Percentiles rank a stretch among this genome's conserved stretches.
These are phyloP conservation scores for Zymoseptoria ardabiliae DNA, from an alignment of 2,329 filamentous ascomycete species.

Conservation along the genomic window DNA sequence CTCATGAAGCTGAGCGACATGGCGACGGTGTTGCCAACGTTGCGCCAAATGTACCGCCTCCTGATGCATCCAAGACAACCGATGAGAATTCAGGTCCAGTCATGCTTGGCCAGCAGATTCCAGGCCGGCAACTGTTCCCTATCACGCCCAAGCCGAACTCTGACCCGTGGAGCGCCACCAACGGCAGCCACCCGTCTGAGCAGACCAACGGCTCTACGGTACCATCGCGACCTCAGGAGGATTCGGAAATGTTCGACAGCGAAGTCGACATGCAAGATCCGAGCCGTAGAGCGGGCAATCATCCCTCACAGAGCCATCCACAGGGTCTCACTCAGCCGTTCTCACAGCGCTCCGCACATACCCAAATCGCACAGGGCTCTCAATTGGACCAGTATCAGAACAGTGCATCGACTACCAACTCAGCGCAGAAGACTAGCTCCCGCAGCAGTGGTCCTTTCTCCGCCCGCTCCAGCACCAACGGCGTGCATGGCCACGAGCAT, in stretches of 20 bases:
- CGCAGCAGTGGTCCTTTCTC: constrained; percentile 49
- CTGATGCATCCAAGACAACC: constrained; percentile 35
- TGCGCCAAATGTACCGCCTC: constrained; percentile 33
- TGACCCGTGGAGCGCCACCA: constrained; percentile 47
- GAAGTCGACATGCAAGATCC: constrained; percentile 25
- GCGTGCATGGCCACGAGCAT: constrained; percentile 41
- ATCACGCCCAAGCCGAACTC: constrained; percentile 49
- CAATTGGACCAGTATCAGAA: constrained; percentile 62
- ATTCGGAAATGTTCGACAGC: constrained; percentile 39
- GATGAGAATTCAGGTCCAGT: constrained; percentile 41
- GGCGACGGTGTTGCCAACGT: constrained; percentile 45
- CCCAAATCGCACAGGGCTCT: constrained; percentile 51
- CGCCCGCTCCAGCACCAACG: constrained; percentile 68
- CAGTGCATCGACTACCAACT: constrained; percentile 81
- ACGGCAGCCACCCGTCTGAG: constrained; percentile 27
- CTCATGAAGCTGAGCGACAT: constrained; percentile 55
- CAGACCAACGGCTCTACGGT: constrained; percentile 37
- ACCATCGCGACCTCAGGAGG: constrained; percentile 33
- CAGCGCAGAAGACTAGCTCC: constrained; percentile 68
- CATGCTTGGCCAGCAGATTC: constrained; percentile 56
- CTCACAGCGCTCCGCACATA: constrained; percentile 58
- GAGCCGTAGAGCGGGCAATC: constrained; percentile 20
- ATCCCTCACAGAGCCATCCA: constrained; percentile 26
- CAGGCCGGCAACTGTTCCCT: constrained; percentile 41
- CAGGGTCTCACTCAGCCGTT: constrained; percentile 38